Evolutionary conservation across 441 rosid genomes (phyloP), one percentile per base, ranked within the genome.

Genomic region (Arabidopsis hybrid): DNA sequence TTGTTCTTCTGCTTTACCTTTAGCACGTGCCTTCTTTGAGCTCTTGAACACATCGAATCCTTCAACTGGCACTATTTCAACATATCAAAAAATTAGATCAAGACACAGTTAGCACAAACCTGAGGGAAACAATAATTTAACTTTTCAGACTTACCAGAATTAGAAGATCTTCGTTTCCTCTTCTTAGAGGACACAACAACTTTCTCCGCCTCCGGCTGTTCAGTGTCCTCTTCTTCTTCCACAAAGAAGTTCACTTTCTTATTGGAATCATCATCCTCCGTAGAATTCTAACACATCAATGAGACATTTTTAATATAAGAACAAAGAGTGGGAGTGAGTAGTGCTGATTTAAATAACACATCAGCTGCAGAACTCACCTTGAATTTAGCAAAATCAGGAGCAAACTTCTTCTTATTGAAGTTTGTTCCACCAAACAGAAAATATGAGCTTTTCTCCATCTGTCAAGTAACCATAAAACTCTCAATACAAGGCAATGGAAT

Each of bases 21-120:
- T 49, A 9, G 51, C 62, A 59, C 53, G 26, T 35, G 64, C 70
- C 35, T 78, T 75, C 69, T 88, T 82, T 52, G 92, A 84, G 69
- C 80, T 76, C 80, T 82, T 88, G 79, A 89, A 92, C 64, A 95
- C 97, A 80, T 49, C 87, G 78, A 95, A 85, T 46, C 97, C 97
- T 71, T 91, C 93, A 62, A 91, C 96, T 5, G 76, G 53, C 59
- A 75, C 95, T 86, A 64, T 64, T 35, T 52, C 8, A 0, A 45
- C 43, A 78, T n/a, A 42, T 32, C n/a, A 21, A 1, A 73, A 56
- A 39, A 42, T 14, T n/a, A 45, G 18, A 53, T 67, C 65, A 60
- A 35, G 49, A 53, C 46, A 72, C 16, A 35, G 17, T 4, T 35
- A 43, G 4, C 18, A 55, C 8, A 50, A 39, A 65, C 18, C 11